Evolutionary conservation across 2,329 filamentous ascomycete species (phyloP).

Genomic region (Scopulariopsis brevicaulis): DNA sequence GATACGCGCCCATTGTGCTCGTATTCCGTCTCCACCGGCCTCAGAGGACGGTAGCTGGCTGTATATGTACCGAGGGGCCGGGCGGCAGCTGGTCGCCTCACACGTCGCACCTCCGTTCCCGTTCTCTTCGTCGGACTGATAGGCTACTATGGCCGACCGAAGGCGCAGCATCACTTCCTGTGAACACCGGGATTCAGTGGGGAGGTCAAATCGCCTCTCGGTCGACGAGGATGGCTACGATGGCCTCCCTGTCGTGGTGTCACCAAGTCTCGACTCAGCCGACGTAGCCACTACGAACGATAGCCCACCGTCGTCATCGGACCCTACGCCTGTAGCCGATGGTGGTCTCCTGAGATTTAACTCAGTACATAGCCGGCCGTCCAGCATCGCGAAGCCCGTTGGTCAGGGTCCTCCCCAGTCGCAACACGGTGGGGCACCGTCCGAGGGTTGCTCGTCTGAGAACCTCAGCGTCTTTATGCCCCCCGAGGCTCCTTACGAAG

Average conservation of each 20-base stretch:
- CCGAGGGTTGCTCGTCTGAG: background rate
- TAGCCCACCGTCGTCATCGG: background rate
- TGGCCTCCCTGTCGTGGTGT: background rate
- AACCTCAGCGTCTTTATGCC: background rate
- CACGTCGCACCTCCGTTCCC: background rate
- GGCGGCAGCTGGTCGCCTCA: background rate
- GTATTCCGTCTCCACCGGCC: background rate
- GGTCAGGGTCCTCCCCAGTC: background rate
- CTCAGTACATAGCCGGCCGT: constrained; percentile 26
- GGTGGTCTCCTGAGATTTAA: constrained; percentile 4
- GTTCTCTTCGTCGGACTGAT: background rate
- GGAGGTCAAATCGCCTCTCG: background rate
- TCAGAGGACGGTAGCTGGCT: background rate
- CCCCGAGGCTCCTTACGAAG: constrained; percentile 15
- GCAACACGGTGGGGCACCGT: background rate
- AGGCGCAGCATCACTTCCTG: background rate
- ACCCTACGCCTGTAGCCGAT: background rate
- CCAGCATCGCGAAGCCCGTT: constrained; percentile 38
- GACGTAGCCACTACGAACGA: background rate
- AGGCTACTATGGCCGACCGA: background rate
- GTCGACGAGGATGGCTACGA: constrained; percentile 1
- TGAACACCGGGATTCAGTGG: background rate
- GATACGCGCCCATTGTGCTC: background rate
- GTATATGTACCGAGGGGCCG: background rate
- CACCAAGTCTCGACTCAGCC: background rate